Percentiles rank a stretch among this genome's conserved stretches.
These are phyloP conservation scores for Chaetomium fimeti DNA, from an alignment of 495 filamentous ascomycete genomes.

Conservation along the genomic window DNA sequence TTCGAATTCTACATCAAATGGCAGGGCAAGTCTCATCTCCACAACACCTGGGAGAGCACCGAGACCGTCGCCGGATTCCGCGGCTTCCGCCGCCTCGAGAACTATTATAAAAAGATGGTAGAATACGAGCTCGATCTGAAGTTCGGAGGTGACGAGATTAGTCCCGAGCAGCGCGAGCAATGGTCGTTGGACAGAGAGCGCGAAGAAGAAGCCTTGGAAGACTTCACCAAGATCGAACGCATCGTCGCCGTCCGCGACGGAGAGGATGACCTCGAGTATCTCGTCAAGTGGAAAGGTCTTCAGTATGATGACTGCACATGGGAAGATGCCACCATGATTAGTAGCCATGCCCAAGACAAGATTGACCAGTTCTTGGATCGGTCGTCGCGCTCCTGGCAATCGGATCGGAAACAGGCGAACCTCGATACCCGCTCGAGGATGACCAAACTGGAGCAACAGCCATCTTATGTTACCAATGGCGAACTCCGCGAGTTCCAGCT, in stretches of 20 bases:
- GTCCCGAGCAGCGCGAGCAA: constrained; percentile 85
- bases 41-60: constrained; percentile 88
- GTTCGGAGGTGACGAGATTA: constrained; percentile 64
- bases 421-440: constrained; percentile 70
- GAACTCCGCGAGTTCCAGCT: constrained; percentile 92
- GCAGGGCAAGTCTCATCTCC: constrained; percentile 91
- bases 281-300: constrained; percentile 88
- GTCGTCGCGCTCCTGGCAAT: constrained; percentile 68
- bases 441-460: constrained; percentile 69
- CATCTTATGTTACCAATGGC: constrained; percentile 79
- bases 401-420: constrained; percentile 71
- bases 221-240: constrained; percentile 87
- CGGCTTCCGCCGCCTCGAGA: constrained; percentile 84
- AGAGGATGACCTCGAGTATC: constrained; percentile 77
- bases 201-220: constrained; percentile 75
- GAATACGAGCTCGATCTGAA: constrained; percentile 68
- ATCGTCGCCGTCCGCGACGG: constrained; percentile 78
- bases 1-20: constrained; percentile 98
- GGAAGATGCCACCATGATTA: constrained; percentile 76
- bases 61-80: constrained; percentile 59
- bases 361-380: constrained; percentile 89
- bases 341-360: constrained; percentile 73
- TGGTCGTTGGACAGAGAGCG: constrained; percentile 86
- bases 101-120: constrained; percentile 83
- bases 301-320: constrained; percentile 92